Evolutionary conservation across 768 basidiomycete species (phyloP), one percentile per base, ranked within the genome.

Genomic region (Pisolithus orientalis): DNA sequence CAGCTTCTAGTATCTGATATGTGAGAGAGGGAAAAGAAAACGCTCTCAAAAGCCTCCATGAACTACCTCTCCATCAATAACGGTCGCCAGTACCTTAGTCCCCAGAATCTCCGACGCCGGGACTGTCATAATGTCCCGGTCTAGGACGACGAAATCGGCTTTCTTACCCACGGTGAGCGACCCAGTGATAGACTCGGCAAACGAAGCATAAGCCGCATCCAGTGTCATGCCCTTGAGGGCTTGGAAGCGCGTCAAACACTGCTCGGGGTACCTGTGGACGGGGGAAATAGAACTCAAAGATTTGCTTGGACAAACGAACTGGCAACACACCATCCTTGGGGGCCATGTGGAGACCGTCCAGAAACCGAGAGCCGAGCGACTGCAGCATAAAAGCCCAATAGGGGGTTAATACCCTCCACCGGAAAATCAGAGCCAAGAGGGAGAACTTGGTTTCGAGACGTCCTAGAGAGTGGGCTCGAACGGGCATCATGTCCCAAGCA

Each of bases 361-460:
- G 80, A 74, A 2, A 75, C 72, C 24, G 79, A 77, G 5, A 90
- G 72, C 13, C 94, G 79, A 1, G 91, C 77, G 2, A 93, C 78
- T 0, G 92, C 91, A 5, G 95, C 93, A 59, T 94, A 92, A 68
- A 96, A 94, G 0, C 90, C 91, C 3, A 87, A 72, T 32, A 97
- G 71, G 0, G 95, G 94, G 62, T 95, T 90, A 49, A 95, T 85
- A 9, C 82, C 79, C 67, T 97, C 94, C 3, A 97, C 84, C 0
- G 95, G 95, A 67, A 97, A 96, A 66, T 97, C 94, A 3, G 92
- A 91, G 2, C 95, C 94, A 1, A 97, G 75, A 0, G 92, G 84
- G 2, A 94, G 76, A 13, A 83, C 65, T 0, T 76, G 67, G n/a
- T 71, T 68, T 5, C 65, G 72, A 10, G 86, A 85, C 3, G 66